Evolutionary conservation across 2,329 filamentous ascomycete species (phyloP).

Genomic region (Nakataea oryzae): DNA sequence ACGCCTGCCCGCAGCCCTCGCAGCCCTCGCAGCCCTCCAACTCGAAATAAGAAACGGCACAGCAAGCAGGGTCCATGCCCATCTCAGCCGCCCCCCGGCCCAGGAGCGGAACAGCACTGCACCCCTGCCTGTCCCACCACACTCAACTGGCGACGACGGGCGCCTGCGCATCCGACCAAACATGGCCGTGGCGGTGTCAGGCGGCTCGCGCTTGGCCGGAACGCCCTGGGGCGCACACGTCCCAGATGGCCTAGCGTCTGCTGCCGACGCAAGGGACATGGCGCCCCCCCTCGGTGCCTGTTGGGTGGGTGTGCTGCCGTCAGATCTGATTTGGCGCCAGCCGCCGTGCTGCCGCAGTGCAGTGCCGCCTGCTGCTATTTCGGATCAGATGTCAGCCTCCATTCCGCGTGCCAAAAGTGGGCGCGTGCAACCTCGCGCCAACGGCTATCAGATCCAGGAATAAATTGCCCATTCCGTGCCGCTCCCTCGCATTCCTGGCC

Average conservation of each 20-base stretch:
- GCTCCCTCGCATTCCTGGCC: neutral
- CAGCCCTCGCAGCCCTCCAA: too few relatives aligned
- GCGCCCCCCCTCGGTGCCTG: too few relatives aligned
- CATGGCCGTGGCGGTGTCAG: neutral
- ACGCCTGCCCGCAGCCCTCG: too few relatives aligned
- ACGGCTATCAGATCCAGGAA: neutral
- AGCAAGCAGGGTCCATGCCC: neutral
- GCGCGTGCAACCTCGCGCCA: neutral
- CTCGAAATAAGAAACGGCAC: neutral
- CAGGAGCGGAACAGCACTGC: neutral
- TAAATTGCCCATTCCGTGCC: neutral
- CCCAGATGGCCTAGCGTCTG: too few relatives aligned
- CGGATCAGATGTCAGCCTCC: neutral
- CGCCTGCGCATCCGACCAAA: neutral
- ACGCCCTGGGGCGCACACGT: too few relatives aligned
- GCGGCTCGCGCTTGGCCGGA: neutral
- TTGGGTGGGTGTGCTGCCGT: neutral
- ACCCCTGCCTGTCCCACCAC: neutral
- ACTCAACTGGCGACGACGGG: neutral
- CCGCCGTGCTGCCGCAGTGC: too few relatives aligned
- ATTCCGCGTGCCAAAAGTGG: neutral
- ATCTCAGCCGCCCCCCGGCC: neutral
- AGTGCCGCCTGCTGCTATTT: neutral
- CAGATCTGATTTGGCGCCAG: neutral
- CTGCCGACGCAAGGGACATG: neutral